phyloP scores from a whole-genome alignment of 495 filamentous ascomycete genomes.

The Talaromyces liani region DNA sequence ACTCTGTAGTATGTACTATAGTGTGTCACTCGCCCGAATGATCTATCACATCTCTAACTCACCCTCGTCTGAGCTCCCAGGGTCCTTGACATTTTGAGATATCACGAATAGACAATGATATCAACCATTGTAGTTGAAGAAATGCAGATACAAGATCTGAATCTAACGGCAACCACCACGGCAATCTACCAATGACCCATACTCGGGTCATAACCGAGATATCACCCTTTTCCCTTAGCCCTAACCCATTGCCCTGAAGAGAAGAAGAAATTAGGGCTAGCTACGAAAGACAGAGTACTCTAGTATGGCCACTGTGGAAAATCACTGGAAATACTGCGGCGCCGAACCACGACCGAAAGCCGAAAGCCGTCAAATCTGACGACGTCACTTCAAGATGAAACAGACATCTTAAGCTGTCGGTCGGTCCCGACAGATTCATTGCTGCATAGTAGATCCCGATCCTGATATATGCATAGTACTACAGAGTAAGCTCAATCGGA shows the following conservation, averaged over 20 bases:
- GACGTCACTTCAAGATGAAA: background rate
- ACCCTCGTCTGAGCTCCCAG: too few species aligned
- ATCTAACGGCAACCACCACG: background rate
- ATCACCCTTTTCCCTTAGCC: background rate
- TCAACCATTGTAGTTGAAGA: background rate
- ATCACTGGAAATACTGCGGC: background rate
- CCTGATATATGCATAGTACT: background rate
- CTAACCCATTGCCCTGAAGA: background rate
- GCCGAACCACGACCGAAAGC: conserved; percentile 5
- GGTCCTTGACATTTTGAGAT: too few species aligned
- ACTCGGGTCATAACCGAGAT: too few species aligned
- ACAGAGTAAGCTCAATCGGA: background rate
- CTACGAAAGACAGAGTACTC: too few species aligned
- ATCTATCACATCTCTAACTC: too few species aligned
- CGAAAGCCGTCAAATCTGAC: background rate
- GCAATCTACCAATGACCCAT: background rate
- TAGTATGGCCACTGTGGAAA: too few species aligned
- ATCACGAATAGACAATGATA: background rate
- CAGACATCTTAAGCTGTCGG: background rate
- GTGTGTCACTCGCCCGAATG: too few species aligned
- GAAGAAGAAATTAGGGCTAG: background rate
- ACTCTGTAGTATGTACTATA: too few species aligned
- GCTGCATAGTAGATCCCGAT: background rate
- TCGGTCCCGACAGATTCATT: background rate
- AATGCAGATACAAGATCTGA: background rate